A percentile compares a stretch with the other conserved stretches of the same genome.
These are phyloP conservation scores for Kodamaea suecica DNA, from an alignment of 1,139 yeast species.

Conservation along the genomic window DNA sequence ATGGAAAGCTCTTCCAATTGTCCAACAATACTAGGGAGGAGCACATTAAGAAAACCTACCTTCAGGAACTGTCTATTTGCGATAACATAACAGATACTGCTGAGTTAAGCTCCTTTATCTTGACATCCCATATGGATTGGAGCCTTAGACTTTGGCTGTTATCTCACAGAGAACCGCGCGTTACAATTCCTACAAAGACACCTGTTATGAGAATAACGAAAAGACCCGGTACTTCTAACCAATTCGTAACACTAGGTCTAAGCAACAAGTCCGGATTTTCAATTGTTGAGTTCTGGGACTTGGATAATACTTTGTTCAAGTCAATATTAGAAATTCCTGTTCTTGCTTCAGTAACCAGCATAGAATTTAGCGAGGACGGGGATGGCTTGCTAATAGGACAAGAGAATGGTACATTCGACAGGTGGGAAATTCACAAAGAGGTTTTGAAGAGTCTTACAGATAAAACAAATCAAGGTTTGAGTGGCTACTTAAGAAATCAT, in stretches of 20 bases:
- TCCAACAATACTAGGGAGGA: conserved; percentile 24
- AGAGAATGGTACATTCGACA: conserved; percentile 23
- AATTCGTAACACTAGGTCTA: conserved; percentile 51
- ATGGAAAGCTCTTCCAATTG: conserved; percentile 46
- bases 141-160: conserved; percentile 25
- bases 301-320: conserved; percentile 34
- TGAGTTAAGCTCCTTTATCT: conserved; percentile 11
- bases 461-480: neutral
- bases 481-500: neutral
- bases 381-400: conserved; percentile 24
- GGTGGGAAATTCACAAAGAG: conserved; percentile 20
- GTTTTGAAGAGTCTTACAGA: conserved; percentile 9
- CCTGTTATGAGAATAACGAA: conserved; percentile 42
- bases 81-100: conserved; percentile 10
- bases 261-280: conserved; percentile 22
- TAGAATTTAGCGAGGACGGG: conserved; percentile 24
- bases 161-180: conserved; percentile 14
- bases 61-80: conserved; percentile 11
- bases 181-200: conserved; percentile 34
- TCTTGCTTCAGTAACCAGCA: conserved; percentile 14
- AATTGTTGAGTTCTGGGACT: conserved; percentile 55
- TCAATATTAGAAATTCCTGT: conserved; percentile 31
- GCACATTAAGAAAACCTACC: conserved; percentile 26
- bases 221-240: conserved; percentile 39
- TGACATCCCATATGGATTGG: conserved; percentile 33